Conservation (phyloP, 495 filamentous ascomycete genomes). For the Staphylotrichum longicolle region DNA sequence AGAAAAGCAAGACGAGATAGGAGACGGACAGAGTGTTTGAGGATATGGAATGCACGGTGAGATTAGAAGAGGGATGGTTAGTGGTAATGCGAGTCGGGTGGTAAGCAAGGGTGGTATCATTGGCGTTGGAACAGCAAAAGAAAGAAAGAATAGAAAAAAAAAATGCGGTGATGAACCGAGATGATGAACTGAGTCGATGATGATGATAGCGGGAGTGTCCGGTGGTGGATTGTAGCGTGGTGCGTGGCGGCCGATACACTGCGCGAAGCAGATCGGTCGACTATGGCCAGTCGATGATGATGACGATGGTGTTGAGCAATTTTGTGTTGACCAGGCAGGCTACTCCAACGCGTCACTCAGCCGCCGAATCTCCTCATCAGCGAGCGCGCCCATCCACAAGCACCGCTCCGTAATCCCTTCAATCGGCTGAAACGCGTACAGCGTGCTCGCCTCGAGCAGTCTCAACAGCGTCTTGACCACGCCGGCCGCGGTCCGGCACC, state of each 20-base stretch:
- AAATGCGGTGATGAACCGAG: no score
- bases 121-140: no score
- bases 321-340: background rate
- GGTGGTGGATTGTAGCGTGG: background rate
- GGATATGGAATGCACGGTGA: no score
- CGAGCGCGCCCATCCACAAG: constrained; percentile 89
- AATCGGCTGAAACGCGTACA: constrained; percentile 81
- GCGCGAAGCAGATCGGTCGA: background rate
- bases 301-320: background rate
- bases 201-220: no score
- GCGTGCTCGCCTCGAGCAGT: constrained; percentile 85
- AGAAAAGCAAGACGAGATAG: no score
- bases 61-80: no score
- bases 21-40: no score
- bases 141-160: no score
- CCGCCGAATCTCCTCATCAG: constrained; percentile 74
- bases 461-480: constrained; percentile 91
- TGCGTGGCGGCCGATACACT: background rate
- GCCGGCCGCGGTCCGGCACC: constrained; percentile 82
- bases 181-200: no score
- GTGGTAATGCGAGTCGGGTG: no score
- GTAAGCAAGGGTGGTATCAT: no score
- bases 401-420: constrained; percentile 86
- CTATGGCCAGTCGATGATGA: no score
- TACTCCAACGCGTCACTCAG: constrained; percentile 43